Conservation (phyloP, 495 filamentous ascomycete genomes). For the Elasticomyces elasticus region DNA sequence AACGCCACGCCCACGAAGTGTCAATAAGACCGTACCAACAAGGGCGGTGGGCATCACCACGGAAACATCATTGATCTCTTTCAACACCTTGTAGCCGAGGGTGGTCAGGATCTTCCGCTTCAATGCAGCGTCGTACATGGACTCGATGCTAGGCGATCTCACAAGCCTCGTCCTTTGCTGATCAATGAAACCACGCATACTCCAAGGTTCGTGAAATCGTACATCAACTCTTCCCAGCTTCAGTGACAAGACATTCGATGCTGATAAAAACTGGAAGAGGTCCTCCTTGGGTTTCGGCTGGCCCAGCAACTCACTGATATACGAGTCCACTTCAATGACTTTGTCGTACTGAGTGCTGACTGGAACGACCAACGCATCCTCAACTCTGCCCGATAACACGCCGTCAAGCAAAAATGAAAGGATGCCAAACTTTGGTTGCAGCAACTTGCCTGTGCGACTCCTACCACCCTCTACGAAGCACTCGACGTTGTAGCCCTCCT, state of each 20-base stretch:
- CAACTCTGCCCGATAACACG: constrained; percentile 72
- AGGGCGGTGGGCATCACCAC: constrained; percentile 97
- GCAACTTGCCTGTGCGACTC: constrained; percentile 83
- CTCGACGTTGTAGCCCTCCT: constrained; percentile 85
- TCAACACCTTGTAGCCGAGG: constrained; percentile 80
- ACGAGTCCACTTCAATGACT: constrained; percentile 93
- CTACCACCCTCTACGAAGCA: constrained; percentile 74
- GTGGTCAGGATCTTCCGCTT: constrained; percentile 61
- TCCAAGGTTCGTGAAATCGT: constrained; percentile 93
- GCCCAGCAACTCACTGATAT: constrained; percentile 86
- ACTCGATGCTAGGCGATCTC: constrained; percentile 24
- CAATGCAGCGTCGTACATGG: constrained; percentile 30
- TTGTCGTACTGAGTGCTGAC: constrained; percentile 98
- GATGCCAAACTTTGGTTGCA: constrained; percentile 94
- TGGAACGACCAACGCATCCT: constrained; percentile 85
- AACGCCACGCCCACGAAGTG: constrained; percentile 82
- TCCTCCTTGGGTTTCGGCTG: constrained; percentile 94
- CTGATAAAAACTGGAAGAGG: constrained; percentile 72
- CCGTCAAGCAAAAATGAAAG: constrained; percentile 85
- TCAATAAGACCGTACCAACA: constrained; percentile 87
- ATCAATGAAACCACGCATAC: constrained; percentile 64
- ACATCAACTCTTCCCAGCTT: constrained; percentile 88
- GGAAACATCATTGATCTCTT: constrained; percentile 89
- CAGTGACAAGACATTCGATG: constrained; percentile 79
- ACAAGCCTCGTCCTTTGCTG: constrained; percentile 52